A percentile compares a stretch with the other conserved stretches of the same genome.
These are phyloP conservation scores for Yarrowia sp. DNA, from an alignment of 805 yeast species.

Conservation along the genomic window DNA sequence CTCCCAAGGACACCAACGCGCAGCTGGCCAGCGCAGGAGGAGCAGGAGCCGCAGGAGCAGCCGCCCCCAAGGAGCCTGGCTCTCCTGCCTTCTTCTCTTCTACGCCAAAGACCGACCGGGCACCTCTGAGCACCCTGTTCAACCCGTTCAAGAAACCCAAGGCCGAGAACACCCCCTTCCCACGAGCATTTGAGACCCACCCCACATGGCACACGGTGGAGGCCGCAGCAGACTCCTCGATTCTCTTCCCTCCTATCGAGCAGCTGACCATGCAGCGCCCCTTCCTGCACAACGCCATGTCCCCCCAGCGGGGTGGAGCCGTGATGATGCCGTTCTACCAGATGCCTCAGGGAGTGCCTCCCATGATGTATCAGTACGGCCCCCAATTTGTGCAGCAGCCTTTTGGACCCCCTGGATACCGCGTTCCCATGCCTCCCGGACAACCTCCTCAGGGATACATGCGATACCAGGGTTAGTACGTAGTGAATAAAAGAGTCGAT, in stretches of 20 bases:
- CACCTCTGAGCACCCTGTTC: slow-evolving; percentile 13
- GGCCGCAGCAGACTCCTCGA: slow-evolving; percentile 28
- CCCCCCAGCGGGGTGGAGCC: slow-evolving; percentile 37
- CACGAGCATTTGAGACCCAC: slow-evolving; percentile 37
- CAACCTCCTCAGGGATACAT: slow-evolving; percentile 36
- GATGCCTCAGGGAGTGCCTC: slow-evolving; percentile 35
- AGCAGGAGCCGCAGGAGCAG: not conserved
- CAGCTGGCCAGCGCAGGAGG: not conserved
- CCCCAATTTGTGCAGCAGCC: slow-evolving; percentile 37
- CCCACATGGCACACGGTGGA: slow-evolving; percentile 38
- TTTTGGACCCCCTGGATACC: slow-evolving; percentile 33
- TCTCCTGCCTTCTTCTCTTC: slow-evolving; percentile 12
- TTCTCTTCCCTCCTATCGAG: slow-evolving; percentile 32
- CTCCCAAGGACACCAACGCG: slow-evolving; percentile 32
- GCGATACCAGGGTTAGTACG: slow-evolving; percentile 37
- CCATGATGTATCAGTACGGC: slow-evolving; percentile 38
- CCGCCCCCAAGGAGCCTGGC: slow-evolving; percentile 22
- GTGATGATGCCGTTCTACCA: slow-evolving; percentile 38
- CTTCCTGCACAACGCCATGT: slow-evolving; percentile 34
- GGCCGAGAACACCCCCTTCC: slow-evolving; percentile 28
- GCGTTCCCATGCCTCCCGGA: slow-evolving; percentile 36
- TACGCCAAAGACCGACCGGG: slow-evolving; percentile 16
- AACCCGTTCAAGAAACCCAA: slow-evolving; percentile 37
- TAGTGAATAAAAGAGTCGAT: slow-evolving; percentile 25
- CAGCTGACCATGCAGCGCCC: slow-evolving; percentile 37